Base-by-base conservation (phyloP, 805 yeast genomes). In the Candida nemodendra region DNA sequence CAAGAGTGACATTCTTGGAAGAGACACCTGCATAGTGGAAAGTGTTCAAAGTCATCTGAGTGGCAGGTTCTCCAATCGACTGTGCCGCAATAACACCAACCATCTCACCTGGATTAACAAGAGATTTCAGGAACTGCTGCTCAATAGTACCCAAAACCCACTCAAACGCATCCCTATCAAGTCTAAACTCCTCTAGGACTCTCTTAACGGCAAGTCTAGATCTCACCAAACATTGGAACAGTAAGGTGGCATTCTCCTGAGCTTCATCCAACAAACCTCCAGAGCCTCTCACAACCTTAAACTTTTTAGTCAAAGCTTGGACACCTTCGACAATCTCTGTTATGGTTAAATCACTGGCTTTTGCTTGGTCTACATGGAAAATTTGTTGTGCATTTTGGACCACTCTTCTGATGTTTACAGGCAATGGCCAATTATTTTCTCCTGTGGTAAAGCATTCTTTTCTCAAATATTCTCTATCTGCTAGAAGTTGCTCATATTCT, bases 1-100 rank as follows among this genome's bases (percentile, higher is more conserved):
- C 96, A 49, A 91, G 78, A 3, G 96, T 89, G 47, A 89, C 96
- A 64, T 89, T 89, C 81, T 88, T 89, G 3, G 96, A 86, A 23
- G 95, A 89, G 43, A 89, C 96, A 82, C 96, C 96, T 13, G 96
- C 96, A 72, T 87, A 89, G 72, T 89, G 96, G 90, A 89, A 90
- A 53, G 97, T 90, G 59, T 90, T 90, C 66, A 90, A 75, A 2
- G 97, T 90, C 97, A 90, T 90, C 66, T 90, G 97, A 22, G 97
- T 90, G 27, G 97, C 96, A 35, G 97, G 97, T 62, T 90, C 97
- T 71, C 97, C 97, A 67, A 90, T 90, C 25, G 96, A 88, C 70
- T 90, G 97, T 2, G 97, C 96, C 36, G 97, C 97, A 57, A 90
- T 77, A 36, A 90, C 95, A 72, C 97, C 97, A 41, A 90, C 97